These are phyloP conservation scores for Elaeis oleifera DNA, from an alignment of 202 grass and related monocot species.

Conservation along the genomic window DNA sequence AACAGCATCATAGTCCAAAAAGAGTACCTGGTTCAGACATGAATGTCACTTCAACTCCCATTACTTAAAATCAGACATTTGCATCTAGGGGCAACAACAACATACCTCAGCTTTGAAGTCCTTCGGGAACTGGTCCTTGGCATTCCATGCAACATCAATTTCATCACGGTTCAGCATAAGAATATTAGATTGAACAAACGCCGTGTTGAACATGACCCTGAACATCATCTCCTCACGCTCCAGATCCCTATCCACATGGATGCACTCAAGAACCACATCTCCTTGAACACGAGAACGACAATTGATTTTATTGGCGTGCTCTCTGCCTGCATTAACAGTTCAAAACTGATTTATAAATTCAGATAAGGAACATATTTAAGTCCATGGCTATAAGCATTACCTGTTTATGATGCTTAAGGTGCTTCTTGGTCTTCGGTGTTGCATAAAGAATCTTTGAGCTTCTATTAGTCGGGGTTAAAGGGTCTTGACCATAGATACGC, in stretches of 20 bases:
- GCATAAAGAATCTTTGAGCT: constrained; percentile 62
- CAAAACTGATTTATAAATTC: constrained; percentile 26
- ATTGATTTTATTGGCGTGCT: constrained; percentile 44
- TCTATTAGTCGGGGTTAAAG: constrained; percentile 52
- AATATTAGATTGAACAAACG: constrained; percentile 75
- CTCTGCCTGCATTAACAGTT: constrained; percentile 51
- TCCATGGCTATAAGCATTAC: constrained; percentile 24
- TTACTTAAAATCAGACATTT: constrained; percentile 14
- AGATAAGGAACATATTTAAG: neutral
- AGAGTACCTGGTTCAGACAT: constrained; percentile 54
- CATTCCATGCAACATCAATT: constrained; percentile 81
- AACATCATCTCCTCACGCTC: constrained; percentile 80
- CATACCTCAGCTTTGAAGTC: constrained; percentile 83
- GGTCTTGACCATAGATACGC: constrained; percentile 50
- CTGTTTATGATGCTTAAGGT: constrained; percentile 57
- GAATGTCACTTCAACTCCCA: constrained; percentile 20
- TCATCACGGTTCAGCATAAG: constrained; percentile 73
- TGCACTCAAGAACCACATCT: constrained; percentile 88
- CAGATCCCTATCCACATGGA: constrained; percentile 51
- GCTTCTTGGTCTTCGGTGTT: constrained; percentile 54
- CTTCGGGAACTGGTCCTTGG: constrained; percentile 66
- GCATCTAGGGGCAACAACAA: constrained; percentile 8
- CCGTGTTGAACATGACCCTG: constrained; percentile 91
- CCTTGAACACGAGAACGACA: constrained; percentile 69
- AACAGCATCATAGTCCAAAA: constrained; percentile 66